Percentiles rank a stretch among this genome's conserved stretches.
phyloP scores from a whole-genome alignment of 768 basidiomycete genomes.

The Lentinus tigrinus region DNA sequence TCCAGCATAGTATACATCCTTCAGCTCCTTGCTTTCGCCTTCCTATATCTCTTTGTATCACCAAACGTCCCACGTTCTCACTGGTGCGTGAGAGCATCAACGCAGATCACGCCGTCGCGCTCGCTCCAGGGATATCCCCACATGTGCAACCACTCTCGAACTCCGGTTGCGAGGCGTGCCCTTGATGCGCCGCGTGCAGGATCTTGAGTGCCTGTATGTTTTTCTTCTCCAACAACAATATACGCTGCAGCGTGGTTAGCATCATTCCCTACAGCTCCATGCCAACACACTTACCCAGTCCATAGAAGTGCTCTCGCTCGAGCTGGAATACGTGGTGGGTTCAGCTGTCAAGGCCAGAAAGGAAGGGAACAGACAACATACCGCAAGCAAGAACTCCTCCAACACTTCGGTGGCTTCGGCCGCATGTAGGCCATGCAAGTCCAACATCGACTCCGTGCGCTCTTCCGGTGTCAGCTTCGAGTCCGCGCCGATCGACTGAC shows the following conservation, averaged over 20 bases:
- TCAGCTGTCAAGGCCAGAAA: too few species aligned
- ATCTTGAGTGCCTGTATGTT: slow-evolving; percentile 93
- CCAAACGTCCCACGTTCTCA: slow-evolving; percentile 13
- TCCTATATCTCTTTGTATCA: neutral
- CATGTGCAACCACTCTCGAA: slow-evolving; percentile 87
- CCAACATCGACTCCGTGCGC: slow-evolving; percentile 82
- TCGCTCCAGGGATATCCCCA: slow-evolving; percentile 98
- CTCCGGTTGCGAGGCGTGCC: slow-evolving; percentile 78
- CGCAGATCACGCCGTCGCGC: slow-evolving; percentile 84
- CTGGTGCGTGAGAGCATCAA: slow-evolving; percentile 78
- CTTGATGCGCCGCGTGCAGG: slow-evolving; percentile 77
- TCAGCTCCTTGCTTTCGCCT: neutral
- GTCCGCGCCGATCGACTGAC: slow-evolving; percentile 46
- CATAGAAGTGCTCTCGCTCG: slow-evolving; percentile 85
- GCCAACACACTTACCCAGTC: slow-evolving; percentile 57
- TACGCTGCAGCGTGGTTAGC: slow-evolving; percentile 52
- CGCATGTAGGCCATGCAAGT: slow-evolving; percentile 91
- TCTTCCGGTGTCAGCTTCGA: slow-evolving; percentile 77
- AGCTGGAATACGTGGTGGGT: slow-evolving; percentile 43
- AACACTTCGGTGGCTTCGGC: slow-evolving; percentile 90
- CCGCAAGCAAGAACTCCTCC: slow-evolving; percentile 84
- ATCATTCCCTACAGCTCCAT: neutral
- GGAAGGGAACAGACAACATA: too few species aligned
- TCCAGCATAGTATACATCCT: neutral
- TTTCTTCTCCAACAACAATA: slow-evolving; percentile 91